Evolutionary conservation across 768 basidiomycete species (phyloP).

Genomic region (Termitomyces sp.): DNA sequence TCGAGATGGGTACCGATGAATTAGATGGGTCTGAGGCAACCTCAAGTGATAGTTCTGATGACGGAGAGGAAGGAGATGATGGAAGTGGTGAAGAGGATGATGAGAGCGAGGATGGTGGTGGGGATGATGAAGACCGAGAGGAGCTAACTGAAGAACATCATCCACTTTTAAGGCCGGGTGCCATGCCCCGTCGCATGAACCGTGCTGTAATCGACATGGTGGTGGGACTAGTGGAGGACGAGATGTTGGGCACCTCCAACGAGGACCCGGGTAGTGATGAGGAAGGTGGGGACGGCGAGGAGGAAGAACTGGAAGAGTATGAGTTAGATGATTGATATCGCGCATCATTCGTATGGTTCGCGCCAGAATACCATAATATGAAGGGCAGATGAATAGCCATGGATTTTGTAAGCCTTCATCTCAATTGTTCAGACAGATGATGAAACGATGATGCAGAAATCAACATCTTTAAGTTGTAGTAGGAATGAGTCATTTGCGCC

Average conservation of each 20-base stretch:
- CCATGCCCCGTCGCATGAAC: constrained; percentile 61
- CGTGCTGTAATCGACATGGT: constrained; percentile 61
- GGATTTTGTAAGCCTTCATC: not conserved
- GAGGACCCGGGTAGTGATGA: constrained; percentile 20
- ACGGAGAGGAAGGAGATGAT: constrained; percentile 1
- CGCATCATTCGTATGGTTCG: not conserved
- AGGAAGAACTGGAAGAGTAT: constrained; percentile 41
- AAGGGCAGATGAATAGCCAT: not conserved
- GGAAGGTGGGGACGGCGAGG: constrained; percentile 31
- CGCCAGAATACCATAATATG: not conserved
- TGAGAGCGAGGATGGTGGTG: constrained; percentile 19
- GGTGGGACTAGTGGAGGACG: constrained; percentile 55
- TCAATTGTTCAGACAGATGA: not conserved
- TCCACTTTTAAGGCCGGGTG: constrained; percentile 60
- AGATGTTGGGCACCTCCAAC: constrained; percentile 32
- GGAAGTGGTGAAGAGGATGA: not conserved
- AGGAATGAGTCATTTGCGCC: not conserved
- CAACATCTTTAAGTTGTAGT: not conserved
- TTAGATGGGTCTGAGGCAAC: constrained; percentile 25
- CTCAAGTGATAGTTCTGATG: constrained; percentile 25
- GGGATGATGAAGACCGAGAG: constrained; percentile 29
- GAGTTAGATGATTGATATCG: constrained; percentile 38
- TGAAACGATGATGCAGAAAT: not conserved
- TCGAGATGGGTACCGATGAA: constrained; percentile 32
- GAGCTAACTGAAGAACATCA: constrained; percentile 53